Conservation (phyloP, 176 grass and related monocot species). For the Raddia distichophylla region DNA sequence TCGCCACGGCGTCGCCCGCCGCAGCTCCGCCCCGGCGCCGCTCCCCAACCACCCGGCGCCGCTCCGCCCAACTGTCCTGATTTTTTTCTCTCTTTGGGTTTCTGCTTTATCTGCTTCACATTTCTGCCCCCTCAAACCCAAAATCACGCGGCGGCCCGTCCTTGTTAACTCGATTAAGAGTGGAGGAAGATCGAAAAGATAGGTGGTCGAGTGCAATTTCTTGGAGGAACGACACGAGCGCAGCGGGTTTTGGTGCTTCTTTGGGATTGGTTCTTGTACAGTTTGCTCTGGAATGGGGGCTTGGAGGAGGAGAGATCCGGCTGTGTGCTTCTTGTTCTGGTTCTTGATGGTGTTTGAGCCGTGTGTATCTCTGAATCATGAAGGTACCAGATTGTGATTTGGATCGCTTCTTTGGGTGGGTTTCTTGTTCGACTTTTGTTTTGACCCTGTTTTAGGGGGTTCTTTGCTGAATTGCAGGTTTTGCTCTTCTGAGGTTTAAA, state of each 20-base stretch:
- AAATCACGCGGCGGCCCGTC: constrained; percentile 15
- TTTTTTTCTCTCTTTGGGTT: not conserved
- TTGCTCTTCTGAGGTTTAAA: constrained; percentile 53
- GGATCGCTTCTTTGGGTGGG: not conserved
- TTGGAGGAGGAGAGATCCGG: constrained; percentile 27
- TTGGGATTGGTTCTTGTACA: constrained; percentile 29
- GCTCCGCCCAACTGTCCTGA: too few species aligned
- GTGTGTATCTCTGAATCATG: constrained; percentile 56
- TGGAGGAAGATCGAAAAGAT: constrained; percentile 6
- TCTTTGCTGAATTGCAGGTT: constrained; percentile 52
- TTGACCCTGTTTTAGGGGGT: constrained; percentile 21
- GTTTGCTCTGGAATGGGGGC: constrained; percentile 34
- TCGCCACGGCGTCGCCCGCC: too few species aligned
- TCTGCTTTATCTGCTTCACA: constrained; percentile 25
- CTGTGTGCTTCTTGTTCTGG: constrained; percentile 47
- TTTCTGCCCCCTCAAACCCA: not conserved
- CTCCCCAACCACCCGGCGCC: too few species aligned
- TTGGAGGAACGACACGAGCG: not conserved
- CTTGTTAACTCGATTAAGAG: not conserved
- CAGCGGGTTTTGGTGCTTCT: constrained; percentile 26
- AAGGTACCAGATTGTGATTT: constrained; percentile 58
- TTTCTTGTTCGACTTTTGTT: constrained; percentile 11
- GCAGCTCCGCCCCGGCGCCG: too few species aligned
- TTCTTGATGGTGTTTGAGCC: constrained; percentile 44
- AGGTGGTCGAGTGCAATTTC: not conserved